phyloP scores from a whole-genome alignment of 805 yeast genomes.

The Candida gorgasii region DNA sequence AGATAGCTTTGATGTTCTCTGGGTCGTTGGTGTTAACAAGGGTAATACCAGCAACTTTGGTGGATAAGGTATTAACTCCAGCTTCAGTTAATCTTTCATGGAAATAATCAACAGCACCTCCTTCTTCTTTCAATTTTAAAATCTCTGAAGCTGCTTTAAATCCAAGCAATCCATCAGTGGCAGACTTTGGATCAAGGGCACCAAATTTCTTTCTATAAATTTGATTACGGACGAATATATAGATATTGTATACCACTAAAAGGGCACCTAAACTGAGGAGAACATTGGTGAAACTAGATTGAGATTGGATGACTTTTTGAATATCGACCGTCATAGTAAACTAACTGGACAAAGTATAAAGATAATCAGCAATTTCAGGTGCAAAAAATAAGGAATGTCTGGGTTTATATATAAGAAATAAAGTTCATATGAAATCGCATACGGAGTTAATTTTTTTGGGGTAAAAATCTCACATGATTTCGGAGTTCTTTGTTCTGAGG shows the following conservation, averaged over 20 bases:
- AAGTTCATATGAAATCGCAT: neutral
- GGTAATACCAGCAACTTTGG: slow-evolving; percentile 21
- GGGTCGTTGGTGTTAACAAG: slow-evolving; percentile 36
- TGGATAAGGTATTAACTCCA: slow-evolving; percentile 10
- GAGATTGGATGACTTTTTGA: neutral
- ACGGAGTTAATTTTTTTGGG: neutral
- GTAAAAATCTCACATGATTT: neutral
- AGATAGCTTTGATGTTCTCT: slow-evolving; percentile 42
- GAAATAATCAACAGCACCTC: slow-evolving; percentile 21
- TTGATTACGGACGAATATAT: neutral
- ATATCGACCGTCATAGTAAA: no score
- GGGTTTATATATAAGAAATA: neutral
- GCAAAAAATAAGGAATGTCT: neutral
- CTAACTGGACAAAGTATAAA: no score
- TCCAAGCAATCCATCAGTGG: slow-evolving; percentile 20
- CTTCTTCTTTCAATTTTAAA: slow-evolving; percentile 18
- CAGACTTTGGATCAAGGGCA: slow-evolving; percentile 10
- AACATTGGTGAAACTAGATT: neutral
- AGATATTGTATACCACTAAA: neutral
- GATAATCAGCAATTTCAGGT: neutral
- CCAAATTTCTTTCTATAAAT: slow-evolving; percentile 14
- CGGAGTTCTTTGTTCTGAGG: neutral
- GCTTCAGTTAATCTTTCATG: slow-evolving; percentile 15
- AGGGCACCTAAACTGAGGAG: neutral
- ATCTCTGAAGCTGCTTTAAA: slow-evolving; percentile 17